Percentiles rank a stretch among this genome's conserved stretches.
These are phyloP conservation scores for Sclerotinia trifoliorum DNA, from an alignment of 2,329 filamentous ascomycete genomes.

Conservation along the genomic window DNA sequence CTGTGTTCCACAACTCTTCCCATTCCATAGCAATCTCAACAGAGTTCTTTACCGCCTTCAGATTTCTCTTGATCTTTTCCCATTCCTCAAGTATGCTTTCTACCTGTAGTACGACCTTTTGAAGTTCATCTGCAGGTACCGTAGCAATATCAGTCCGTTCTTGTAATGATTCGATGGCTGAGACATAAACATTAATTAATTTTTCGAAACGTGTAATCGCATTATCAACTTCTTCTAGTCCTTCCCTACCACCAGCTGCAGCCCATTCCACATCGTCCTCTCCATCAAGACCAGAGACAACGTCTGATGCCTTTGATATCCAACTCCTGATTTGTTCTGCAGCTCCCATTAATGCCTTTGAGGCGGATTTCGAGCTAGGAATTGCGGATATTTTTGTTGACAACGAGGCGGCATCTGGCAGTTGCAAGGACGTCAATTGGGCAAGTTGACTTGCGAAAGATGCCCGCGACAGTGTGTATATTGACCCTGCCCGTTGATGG, in stretches of 20 bases:
- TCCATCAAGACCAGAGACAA: constrained; percentile 83
- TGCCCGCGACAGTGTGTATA: constrained; percentile 87
- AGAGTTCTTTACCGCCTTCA: constrained; percentile 80
- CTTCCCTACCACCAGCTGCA: constrained; percentile 78
- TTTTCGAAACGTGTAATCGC: constrained; percentile 83
- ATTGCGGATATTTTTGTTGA: constrained; percentile 83
- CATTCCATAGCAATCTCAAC: constrained; percentile 98
- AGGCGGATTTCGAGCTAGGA: constrained; percentile 78
- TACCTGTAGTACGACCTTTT: constrained; percentile 80
- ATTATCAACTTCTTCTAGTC: constrained; percentile 68
- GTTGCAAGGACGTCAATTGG: constrained; percentile 83
- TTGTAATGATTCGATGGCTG: constrained; percentile 91
- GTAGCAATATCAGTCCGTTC: constrained; percentile 69
- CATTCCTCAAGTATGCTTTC: constrained; percentile 82
- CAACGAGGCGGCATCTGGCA: constrained; percentile 81
- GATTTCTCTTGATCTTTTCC: constrained; percentile 73
- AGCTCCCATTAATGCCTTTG: constrained; percentile 78
- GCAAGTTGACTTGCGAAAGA: constrained; percentile 93
- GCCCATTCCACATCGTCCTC: constrained; percentile 99
- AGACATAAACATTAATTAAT: constrained; percentile 87
- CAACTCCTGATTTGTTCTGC: constrained; percentile 91
- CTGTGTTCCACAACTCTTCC: constrained; percentile 94
- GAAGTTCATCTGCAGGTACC: constrained; percentile 70
- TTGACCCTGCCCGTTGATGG: constrained; percentile 72
- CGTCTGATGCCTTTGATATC: constrained; percentile 89